These are phyloP conservation scores for Detonula confervacea DNA, from an alignment of 352 stramenopile species.

Conservation along the genomic window DNA sequence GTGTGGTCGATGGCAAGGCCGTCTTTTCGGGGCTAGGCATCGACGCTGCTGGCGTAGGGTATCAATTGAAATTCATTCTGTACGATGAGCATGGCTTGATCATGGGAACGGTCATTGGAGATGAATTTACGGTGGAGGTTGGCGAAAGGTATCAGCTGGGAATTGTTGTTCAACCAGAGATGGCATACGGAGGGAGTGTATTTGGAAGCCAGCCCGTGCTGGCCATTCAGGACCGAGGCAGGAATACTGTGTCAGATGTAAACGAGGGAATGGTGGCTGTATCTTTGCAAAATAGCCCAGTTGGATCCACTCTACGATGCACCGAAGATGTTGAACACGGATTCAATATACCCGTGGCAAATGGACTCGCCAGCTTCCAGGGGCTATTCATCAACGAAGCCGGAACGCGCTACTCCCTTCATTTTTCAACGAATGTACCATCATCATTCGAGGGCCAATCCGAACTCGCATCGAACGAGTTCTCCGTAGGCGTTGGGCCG, in stretches of 20 bases:
- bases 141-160: conserved; percentile 52
- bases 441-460: conserved; percentile 35
- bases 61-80: conserved; percentile 61
- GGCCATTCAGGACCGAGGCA: conserved; percentile 61
- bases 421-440: conserved; percentile 58
- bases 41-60: conserved; percentile 45
- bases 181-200: conserved; percentile 51
- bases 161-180: conserved; percentile 54
- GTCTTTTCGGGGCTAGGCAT: conserved; percentile 58
- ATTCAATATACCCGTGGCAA: conserved; percentile 33
- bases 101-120: conserved; percentile 40
- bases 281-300: conserved; percentile 31
- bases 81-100: conserved; percentile 58
- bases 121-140: conserved; percentile 54
- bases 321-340: conserved; percentile 30
- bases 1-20: conserved; percentile 31
- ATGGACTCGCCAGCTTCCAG: conserved; percentile 52
- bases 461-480: conserved; percentile 52
- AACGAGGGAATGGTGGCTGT: conserved; percentile 59
- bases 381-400: conserved; percentile 67
- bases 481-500: conserved; percentile 60
- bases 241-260: conserved; percentile 54
- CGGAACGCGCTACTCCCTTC: conserved; percentile 55
- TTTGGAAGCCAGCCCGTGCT: conserved; percentile 61
- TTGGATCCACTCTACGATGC: conserved; percentile 35